Evolutionary conservation across 2,329 filamentous ascomycete genomes (phyloP).

Genomic region (Colletotrichum orbiculare): DNA sequence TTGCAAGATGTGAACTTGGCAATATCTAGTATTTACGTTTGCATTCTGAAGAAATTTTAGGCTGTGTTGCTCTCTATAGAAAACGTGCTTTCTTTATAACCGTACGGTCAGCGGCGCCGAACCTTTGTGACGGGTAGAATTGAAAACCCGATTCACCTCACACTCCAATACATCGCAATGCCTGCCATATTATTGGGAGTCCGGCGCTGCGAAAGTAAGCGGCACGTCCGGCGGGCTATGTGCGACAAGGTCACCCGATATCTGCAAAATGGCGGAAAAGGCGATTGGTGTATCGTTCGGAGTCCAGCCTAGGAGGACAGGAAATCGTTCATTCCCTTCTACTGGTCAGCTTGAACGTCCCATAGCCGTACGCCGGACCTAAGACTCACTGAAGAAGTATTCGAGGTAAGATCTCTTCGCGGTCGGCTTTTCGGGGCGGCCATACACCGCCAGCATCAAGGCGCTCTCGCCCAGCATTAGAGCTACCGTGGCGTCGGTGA

Average conservation of each 20-base stretch:
- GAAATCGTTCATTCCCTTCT: conserved; percentile 26
- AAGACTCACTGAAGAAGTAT: conserved; percentile 57
- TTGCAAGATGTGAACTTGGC: no score
- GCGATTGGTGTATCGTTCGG: conserved; percentile 11
- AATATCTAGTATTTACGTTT: no score
- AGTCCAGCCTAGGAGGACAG: conserved; percentile 24
- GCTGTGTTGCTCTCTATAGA: no score
- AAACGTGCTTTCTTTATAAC: no score
- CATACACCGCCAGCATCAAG: conserved; percentile 61
- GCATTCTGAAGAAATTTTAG: accelerated
- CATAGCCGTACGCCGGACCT: accelerated
- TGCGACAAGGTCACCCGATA: not conserved
- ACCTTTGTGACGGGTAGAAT: no score
- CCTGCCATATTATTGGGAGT: not conserved
- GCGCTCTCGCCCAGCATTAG: conserved; percentile 62
- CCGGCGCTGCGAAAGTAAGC: not conserved
- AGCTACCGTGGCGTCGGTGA: conserved; percentile 51
- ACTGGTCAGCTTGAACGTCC: not conserved
- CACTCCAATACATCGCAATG: not conserved
- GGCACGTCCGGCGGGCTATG: conserved; percentile 15
- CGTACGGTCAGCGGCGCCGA: no score
- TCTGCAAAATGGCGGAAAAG: not conserved
- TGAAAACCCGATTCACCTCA: not conserved
- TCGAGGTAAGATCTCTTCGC: conserved; percentile 53
- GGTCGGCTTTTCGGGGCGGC: conserved; percentile 51